Percentiles rank a stretch among this genome's conserved stretches.
phyloP scores from a whole-genome alignment of 192 early-diverging fungal genomes.

The Allomyces macrogynus region DNA sequence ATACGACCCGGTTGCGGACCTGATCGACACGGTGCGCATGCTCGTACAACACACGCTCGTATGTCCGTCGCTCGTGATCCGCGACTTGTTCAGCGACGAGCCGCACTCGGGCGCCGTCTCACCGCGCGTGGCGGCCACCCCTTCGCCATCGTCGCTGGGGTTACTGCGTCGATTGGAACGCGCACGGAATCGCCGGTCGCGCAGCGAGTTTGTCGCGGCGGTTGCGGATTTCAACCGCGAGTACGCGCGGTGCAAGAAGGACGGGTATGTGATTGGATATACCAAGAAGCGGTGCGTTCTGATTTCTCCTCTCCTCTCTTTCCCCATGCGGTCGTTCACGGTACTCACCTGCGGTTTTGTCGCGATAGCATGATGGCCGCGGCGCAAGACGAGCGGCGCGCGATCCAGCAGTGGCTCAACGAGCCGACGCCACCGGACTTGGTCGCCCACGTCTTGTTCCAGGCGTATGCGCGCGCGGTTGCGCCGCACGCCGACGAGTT shows the following conservation, averaged over 20 bases:
- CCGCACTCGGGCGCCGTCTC: neutral
- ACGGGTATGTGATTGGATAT: constrained; percentile 6
- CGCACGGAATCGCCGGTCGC: constrained; percentile 46
- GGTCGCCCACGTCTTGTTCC: constrained; percentile 65
- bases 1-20: constrained; percentile 65
- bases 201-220: constrained; percentile 40
- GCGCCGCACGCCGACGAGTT: constrained; percentile 49
- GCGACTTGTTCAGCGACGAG: constrained; percentile 36
- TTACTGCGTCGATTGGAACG: constrained; percentile 55
- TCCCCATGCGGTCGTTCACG: too few species aligned
- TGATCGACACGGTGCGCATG: constrained; percentile 41
- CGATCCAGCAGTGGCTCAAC: constrained; percentile 9
- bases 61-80: constrained; percentile 12
- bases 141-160: constrained; percentile 17
- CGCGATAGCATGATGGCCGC: too few species aligned
- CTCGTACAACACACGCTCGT: constrained; percentile 46
- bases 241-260: constrained; percentile 14
- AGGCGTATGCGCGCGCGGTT: constrained; percentile 73
- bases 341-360: too few species aligned
- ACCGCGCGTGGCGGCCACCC: too few species aligned
- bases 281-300: constrained; percentile 10
- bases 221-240: constrained; percentile 49
- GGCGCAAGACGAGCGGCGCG: too few species aligned
- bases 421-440: constrained; percentile 33
- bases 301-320: too few species aligned